Percentiles rank a stretch among this genome's conserved stretches.
phyloP scores from a whole-genome alignment of 1,284 basidiomycete species.

The Peniophora sp. region DNA sequence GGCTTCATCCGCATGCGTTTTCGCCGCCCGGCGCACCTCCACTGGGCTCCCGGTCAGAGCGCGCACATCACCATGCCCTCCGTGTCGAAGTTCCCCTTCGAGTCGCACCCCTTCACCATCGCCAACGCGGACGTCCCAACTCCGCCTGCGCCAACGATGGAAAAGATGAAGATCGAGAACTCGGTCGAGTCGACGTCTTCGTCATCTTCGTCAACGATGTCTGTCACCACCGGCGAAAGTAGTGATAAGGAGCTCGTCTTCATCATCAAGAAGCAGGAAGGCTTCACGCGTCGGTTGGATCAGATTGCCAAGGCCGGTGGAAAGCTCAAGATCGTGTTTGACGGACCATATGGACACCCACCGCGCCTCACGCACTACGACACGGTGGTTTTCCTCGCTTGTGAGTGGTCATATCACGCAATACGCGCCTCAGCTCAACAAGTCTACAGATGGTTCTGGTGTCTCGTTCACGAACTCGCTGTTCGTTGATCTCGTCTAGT shows the following conservation, averaged over 20 bases:
- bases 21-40: slow-evolving; percentile 29
- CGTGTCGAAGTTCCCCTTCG: slow-evolving; percentile 33
- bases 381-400: slow-evolving; percentile 30
- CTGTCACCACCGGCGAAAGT: slow-evolving; percentile 8
- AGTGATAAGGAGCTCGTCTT: slow-evolving; percentile 35
- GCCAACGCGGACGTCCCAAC: slow-evolving; percentile 28
- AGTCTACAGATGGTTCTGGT: slow-evolving; percentile 30
- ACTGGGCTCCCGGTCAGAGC: slow-evolving; percentile 44
- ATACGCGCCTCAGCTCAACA: background rate
- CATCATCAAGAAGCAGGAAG: slow-evolving; percentile 39
- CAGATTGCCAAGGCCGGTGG: slow-evolving; percentile 17
- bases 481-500: slow-evolving; percentile 31
- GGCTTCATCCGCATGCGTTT: slow-evolving; percentile 46
- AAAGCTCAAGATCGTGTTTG: slow-evolving; percentile 26
- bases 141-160: slow-evolving; percentile 4
- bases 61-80: slow-evolving; percentile 38
- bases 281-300: slow-evolving; percentile 30
- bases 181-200: slow-evolving; percentile 2
- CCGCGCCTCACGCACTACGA: slow-evolving; percentile 21
- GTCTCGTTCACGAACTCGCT: slow-evolving; percentile 32
- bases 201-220: too few species aligned
- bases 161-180: background rate
- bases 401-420: slow-evolving; percentile 11
- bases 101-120: slow-evolving; percentile 49
- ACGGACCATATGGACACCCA: slow-evolving; percentile 35